Evolutionary conservation across 106 monocot species (phyloP), one percentile per base, ranked within the genome.

Genomic region (Hemerocallis citrina): DNA sequence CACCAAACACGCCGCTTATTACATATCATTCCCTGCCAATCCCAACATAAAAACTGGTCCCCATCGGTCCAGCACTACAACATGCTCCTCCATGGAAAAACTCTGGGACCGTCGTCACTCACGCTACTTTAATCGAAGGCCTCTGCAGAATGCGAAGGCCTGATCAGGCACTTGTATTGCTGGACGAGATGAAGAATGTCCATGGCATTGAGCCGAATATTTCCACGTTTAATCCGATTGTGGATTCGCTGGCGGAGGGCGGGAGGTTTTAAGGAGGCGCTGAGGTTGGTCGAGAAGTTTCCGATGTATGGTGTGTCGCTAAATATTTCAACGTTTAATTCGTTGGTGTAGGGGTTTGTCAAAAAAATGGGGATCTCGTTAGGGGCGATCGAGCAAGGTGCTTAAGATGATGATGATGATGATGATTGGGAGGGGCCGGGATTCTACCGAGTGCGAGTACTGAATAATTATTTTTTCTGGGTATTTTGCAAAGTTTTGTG

Each of bases 381-480:
- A 85, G 85, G 1, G 93, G n/a, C n/a, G n/a, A n/a, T n/a, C 79
- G 0, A 89, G 82, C 57, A 70, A 64, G 17, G 42, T 82, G 7
- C 77, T 89, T 3, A 93, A 85, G 75, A n/a, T n/a, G n/a, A n/a
- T n/a, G n/a, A n/a, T n/a, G n/a, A n/a, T n/a, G n/a, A 43, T 38
- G 49, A 93, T 93, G 93, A 75, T 79, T 0, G 74, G 74, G 7
- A 71, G 81, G 42, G n/a, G n/a, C n/a, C n/a, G 72, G 73, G 25
- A 67, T 93, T 65, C 69, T 77, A n/a, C 93, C 93, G 0, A 89
- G 75, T 17, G 19, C 82, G 0, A 89, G 70, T 17, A 93, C 93
- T 14, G n/a, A 89, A 93, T 44, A 89, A 89, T 39, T 89, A 93
- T 39, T 93, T 89, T 57, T 89, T 93, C 57, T n/a, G 74, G 72